Base-by-base conservation (phyloP, 116 monocot genomes). In the Dioscorea cayenensis region DNA sequence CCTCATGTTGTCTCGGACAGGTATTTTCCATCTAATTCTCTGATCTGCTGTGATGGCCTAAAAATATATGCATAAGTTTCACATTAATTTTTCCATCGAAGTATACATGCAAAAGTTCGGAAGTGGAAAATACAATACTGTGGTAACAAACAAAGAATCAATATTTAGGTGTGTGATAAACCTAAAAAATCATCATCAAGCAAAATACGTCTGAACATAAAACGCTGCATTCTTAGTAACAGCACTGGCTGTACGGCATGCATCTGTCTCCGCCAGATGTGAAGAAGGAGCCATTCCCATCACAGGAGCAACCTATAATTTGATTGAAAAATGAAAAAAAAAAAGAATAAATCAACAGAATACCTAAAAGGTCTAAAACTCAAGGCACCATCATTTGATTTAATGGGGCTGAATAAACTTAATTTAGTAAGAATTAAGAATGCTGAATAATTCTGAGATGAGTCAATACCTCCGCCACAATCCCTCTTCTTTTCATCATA, bases 211-310 rank as follows among this genome's bases (percentile, higher is more conserved):
- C 95, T 0, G 95, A 92, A 35, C 95, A 83, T 51, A 95, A 73
- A 14, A 95, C 70, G 77, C 92, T 20, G 87, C 32, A 64, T 81
- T 86, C 71, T 81, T 90, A 0, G 80, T 75, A 65, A 96, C 92
- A 66, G 74, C 83, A 49, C 95, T 87, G 55, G 92, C 95, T 81
- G 72, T 96, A 92, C 20, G 92, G 78, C 92, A 96, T 87, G 75
- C 95, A 96, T 52, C 82, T 87, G 22, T 80, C 78, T 13, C 95
- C 95, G 43, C 92, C 92, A 29, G n/a, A 92, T 70, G 71, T 96
- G 95, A 32, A 92, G 85, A 36, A 95, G 87, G 62, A n/a, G 95
- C 90, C 95, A 87, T 90, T 75, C 95, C 92, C 74, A 80, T 82
- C 32, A 76, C 78, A 13, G 95, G 95, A 72, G 95, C 82, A 68